Percentiles rank a stretch among this genome's conserved stretches.
These are phyloP conservation scores for Phaeotremella skinneri DNA, from an alignment of 768 basidiomycete species.

Conservation along the genomic window DNA sequence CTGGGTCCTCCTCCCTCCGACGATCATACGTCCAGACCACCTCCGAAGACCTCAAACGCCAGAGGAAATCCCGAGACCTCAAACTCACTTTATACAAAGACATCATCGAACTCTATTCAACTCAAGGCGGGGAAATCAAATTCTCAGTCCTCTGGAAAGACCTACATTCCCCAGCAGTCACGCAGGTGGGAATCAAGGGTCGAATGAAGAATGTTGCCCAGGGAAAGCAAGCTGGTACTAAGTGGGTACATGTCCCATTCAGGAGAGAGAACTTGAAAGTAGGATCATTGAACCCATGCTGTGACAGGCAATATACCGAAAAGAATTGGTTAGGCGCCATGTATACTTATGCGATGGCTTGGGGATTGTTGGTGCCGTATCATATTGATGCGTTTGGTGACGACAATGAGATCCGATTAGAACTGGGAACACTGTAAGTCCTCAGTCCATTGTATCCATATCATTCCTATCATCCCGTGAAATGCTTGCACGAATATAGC, in stretches of 20 bases:
- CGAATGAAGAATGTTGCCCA: constrained; percentile 12
- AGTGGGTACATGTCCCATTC: neutral
- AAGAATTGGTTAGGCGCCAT: constrained; percentile 22
- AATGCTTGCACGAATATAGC: no score
- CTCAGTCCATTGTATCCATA: neutral
- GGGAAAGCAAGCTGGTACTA: constrained; percentile 18
- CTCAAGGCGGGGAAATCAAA: constrained; percentile 7
- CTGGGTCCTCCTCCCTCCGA: no score
- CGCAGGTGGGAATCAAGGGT: constrained; percentile 3
- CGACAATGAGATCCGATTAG: constrained; percentile 1
- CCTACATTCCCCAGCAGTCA: constrained; percentile 9
- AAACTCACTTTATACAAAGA: constrained; percentile 15
- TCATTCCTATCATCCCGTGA: neutral
- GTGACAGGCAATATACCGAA: constrained; percentile 15
- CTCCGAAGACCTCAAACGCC: neutral
- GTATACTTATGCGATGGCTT: constrained; percentile 28
- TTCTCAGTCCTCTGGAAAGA: constrained; percentile 16
- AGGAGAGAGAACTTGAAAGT: neutral
- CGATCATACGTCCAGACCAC: no score
- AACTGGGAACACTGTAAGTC: constrained; percentile 12
- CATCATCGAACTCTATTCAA: constrained; percentile 13
- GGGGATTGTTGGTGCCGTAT: constrained; percentile 23
- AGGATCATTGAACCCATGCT: neutral
- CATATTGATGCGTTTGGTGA: constrained; percentile 11
- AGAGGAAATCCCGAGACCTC: neutral